Evolutionary conservation across 2,329 filamentous ascomycete species (phyloP), one percentile per base, ranked within the genome.

Genomic region (Fusarium sp.): DNA sequence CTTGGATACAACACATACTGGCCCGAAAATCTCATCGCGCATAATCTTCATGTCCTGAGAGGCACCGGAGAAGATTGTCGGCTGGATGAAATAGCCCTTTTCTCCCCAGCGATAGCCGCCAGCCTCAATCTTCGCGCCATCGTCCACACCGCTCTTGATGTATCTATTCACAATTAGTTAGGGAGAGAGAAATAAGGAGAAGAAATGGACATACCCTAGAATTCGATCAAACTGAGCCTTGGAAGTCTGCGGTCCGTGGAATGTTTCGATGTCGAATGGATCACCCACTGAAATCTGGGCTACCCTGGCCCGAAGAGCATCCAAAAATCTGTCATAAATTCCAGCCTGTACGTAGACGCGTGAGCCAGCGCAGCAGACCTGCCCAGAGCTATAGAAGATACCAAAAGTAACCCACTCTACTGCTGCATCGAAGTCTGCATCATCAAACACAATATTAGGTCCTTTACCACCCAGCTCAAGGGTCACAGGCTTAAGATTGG

Each of bases 1-100:
- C 15, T 0, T 48, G 5, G 28, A 31, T 5, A 48, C 28, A 14
- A 48, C 45, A 0, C 45, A 48, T 0, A 48, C 45, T 0, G 28
- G 45, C 15, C 45, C 45, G 2, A 48, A 31, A 0, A 48, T 48
- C 22, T 48, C 45, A 7, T 48, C 45, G 7, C 28, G 28, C 28
- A 48, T 48, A 1, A 48, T 48, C 45, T 48, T 48, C 28, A 31
- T 31, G 8, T 48, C 45, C 0, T 9, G 15, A 14, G 45, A 48
- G 22, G 45, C 45, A 13, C 15, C 28, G 3, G 45, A 48, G 1
- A 48, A 48, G 45, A 48, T 14, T 0, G 45, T 48, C 0, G 45
- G 45, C 45, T 48, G 15, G 22, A 48, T 13, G 0, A 48, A 31
- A 13, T 31, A 48, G 7, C 45, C 45, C 28, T n/a, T 48, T 9